Conservation (phyloP, 305 asterid genomes). For the Rubia occidens region DNA sequence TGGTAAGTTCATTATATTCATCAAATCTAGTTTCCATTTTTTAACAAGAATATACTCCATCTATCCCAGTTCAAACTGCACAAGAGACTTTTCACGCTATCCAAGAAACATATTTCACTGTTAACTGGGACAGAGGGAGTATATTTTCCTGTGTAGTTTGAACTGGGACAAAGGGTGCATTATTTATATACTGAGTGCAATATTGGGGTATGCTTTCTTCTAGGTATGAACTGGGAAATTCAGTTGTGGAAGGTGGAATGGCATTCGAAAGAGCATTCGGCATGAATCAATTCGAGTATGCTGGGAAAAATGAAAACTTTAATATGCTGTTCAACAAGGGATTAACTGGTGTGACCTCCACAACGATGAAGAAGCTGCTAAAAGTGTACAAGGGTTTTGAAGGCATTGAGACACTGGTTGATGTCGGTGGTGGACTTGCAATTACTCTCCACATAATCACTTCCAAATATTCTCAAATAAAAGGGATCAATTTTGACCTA, state of each 20-base stretch:
- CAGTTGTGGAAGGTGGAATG: slow-evolving; percentile 3
- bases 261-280: slow-evolving; percentile 2
- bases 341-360: slow-evolving; percentile 1
- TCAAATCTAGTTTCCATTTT: neutral
- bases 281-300: neutral
- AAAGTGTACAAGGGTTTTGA: slow-evolving; percentile 7
- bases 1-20: slow-evolving; percentile 6
- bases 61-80: neutral
- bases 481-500: slow-evolving; percentile 9
- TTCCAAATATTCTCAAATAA: slow-evolving; percentile 7
- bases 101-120: too few relatives aligned
- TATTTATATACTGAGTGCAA: neutral
- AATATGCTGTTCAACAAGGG: slow-evolving; percentile 6
- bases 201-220: neutral
- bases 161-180: too few relatives aligned
- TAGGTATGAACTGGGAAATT: slow-evolving; percentile 10
- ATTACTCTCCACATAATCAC: neutral
- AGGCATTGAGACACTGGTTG: slow-evolving; percentile 5
- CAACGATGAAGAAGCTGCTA: slow-evolving; percentile 4
- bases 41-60: neutral
- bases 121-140: neutral
- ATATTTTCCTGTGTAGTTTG: too few relatives aligned
- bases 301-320: neutral
- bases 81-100: too few relatives aligned
- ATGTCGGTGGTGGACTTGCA: slow-evolving; percentile 11